Evolutionary conservation across 2,329 filamentous ascomycete species (phyloP).

Genomic region (Xenoacremonium recifei): DNA sequence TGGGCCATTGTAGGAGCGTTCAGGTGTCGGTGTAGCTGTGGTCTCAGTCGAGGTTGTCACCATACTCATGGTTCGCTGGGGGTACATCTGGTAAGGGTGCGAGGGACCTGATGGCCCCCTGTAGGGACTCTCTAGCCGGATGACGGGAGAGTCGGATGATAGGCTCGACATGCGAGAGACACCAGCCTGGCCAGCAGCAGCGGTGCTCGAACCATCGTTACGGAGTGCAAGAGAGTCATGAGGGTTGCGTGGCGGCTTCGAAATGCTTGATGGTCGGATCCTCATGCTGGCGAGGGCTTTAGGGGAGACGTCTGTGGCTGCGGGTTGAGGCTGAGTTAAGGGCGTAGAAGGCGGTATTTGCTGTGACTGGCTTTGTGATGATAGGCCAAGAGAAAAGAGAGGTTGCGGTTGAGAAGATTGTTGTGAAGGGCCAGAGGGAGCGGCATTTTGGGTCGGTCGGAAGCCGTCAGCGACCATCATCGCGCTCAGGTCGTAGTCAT

Average conservation of each 20-base stretch:
- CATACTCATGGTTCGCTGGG: conserved; percentile 68
- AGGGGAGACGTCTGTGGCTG: conserved; percentile 18
- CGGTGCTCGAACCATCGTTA: conserved; percentile 45
- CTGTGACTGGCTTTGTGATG: conserved; percentile 20
- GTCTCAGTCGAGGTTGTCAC: conserved; percentile 76
- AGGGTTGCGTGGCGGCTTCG: conserved; percentile 46
- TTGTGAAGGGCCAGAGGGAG: conserved; percentile 5
- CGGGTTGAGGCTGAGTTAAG: conserved; percentile 1
- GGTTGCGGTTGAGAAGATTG: conserved; percentile 18
- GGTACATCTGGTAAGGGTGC: conserved; percentile 83
- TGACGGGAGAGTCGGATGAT: conserved; percentile 37
- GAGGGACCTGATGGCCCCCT: conserved; percentile 71
- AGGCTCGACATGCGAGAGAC: conserved; percentile 26
- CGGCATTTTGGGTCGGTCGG: conserved; percentile 34
- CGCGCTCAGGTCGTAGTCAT: conserved; percentile 49
- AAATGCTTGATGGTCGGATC: conserved; percentile 52
- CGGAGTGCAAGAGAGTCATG: conserved; percentile 51
- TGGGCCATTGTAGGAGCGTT: conserved; percentile 53
- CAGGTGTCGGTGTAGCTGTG: conserved; percentile 46
- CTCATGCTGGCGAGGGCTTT: conserved; percentile 20
- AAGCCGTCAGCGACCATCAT: conserved; percentile 55
- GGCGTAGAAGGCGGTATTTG: conserved; percentile 6
- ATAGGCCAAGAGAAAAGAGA: not conserved
- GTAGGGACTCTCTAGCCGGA: conserved; percentile 61
- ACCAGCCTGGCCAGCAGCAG: conserved; percentile 13